phyloP scores from a whole-genome alignment of 768 basidiomycete species.

The Macrolepiota fuliginosa region DNA sequence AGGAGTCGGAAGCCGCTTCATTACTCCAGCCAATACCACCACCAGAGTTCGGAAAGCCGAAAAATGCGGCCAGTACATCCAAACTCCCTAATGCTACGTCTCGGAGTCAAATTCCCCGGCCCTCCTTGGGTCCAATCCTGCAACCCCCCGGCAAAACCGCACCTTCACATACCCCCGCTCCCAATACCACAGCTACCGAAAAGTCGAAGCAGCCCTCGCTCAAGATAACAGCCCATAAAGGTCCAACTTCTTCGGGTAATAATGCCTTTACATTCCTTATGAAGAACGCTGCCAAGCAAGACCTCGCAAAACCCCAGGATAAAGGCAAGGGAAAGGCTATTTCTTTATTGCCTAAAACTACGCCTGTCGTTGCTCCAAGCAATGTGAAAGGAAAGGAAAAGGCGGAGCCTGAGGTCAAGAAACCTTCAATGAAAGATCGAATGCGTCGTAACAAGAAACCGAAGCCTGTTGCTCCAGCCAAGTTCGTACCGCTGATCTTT shows the following conservation, averaged over 20 bases:
- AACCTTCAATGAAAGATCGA: constrained; percentile 18
- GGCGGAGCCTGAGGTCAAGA: constrained; percentile 31
- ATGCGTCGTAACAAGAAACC: constrained; percentile 13
- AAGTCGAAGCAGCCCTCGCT: neutral
- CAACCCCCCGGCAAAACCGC: constrained; percentile 9
- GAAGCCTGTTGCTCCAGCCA: constrained; percentile 22
- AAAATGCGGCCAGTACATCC: constrained; percentile 12
- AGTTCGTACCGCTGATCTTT: constrained; percentile 22
- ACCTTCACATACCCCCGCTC: constrained; percentile 17
- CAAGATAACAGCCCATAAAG: constrained; percentile 6
- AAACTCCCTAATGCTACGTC: constrained; percentile 10
- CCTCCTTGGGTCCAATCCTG: constrained; percentile 19
- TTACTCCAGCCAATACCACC: constrained; percentile 14
- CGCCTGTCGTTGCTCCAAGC: constrained; percentile 4
- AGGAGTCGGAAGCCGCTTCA: neutral
- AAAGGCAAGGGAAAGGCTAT: constrained; percentile 19
- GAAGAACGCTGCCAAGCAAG: constrained; percentile 9
- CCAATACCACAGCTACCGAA: neutral
- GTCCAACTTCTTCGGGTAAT: neutral
- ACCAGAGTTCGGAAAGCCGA: constrained; percentile 9
- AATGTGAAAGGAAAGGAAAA: constrained; percentile 32
- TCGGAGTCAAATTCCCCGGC: constrained; percentile 31
- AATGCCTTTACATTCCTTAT: constrained; percentile 11
- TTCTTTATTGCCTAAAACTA: neutral
- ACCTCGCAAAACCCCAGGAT: constrained; percentile 2